Base-by-base conservation (phyloP, 352 stramenopile species). In the Phytophthora uliginosa region DNA sequence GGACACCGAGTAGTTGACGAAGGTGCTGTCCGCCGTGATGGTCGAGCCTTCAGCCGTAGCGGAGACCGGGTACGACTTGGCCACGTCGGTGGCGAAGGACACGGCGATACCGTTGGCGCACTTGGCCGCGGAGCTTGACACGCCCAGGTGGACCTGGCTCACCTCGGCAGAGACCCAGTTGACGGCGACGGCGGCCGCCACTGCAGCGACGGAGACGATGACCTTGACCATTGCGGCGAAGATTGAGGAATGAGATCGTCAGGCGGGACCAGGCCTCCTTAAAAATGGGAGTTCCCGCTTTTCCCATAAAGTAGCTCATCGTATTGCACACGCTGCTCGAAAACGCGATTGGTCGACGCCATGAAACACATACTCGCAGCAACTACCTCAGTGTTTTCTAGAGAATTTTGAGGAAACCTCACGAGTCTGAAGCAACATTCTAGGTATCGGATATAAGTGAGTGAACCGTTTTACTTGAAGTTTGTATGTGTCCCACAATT, bases 131-230 rank as follows among this genome's bases (percentile, higher is more conserved):
- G 66, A 48, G 56, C 62, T 81, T 7, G 77, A 83, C 3, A 84
- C 31, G 31, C 75, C 76, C 33, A 89, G 38, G 54, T 89, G 82
- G n/a, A 89, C 79, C 40, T 89, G 82, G 13, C 64, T 74, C 59
- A 89, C 73, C 13, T 77, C 66, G 33, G 69, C 75, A n/a, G 71
- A 80, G 18, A 59, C 77, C 63, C 59, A 66, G 13, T 66, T 53
- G 53, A 73, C 33, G n/a, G 63, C 63, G 17, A 73, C 24, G 12
- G 50, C 24, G 12, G 50, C 57, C 6, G 55, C 66, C 18, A 77
- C 59, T 34, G 60, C 54, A 22, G 51, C 66, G 17, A 72, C 18
- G 33, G 13, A 69, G n/a, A 59, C 13, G 40, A 63, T 26, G 28
- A 48, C 26, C 63, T 72, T 76, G 15, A 66, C 54, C 71, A 82